Evolutionary conservation across 805 yeast genomes (phyloP).

Genomic region (Teunomyces atbi): DNA sequence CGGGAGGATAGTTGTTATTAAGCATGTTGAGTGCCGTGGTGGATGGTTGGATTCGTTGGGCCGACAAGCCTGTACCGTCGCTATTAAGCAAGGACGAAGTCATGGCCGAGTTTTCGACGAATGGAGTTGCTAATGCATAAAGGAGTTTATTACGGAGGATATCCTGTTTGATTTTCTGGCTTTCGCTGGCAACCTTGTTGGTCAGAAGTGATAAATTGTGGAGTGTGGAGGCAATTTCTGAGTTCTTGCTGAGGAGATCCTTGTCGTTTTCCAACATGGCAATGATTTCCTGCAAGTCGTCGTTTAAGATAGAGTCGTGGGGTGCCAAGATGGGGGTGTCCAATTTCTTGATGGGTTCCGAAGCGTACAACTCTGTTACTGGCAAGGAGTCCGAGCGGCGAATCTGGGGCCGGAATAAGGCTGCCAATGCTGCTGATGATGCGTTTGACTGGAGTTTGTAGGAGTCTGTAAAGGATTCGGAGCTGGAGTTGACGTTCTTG

Average conservation of each 20-base stretch:
- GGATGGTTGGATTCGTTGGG: constrained; percentile 6
- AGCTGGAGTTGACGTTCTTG: constrained; percentile 16
- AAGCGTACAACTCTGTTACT: constrained; percentile 14
- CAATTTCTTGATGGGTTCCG: neutral
- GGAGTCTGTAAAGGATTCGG: constrained; percentile 15
- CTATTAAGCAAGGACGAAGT: constrained; percentile 20
- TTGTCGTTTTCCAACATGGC: constrained; percentile 43
- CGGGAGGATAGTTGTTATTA: neutral
- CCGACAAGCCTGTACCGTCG: constrained; percentile 17
- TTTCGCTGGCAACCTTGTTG: constrained; percentile 18
- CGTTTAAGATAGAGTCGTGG: constrained; percentile 23
- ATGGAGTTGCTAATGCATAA: constrained; percentile 68
- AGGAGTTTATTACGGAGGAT: constrained; percentile 46
- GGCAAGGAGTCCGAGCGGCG: constrained; percentile 40
- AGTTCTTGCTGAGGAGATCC: constrained; percentile 26
- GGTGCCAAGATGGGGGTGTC: neutral
- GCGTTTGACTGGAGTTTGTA: constrained; percentile 36
- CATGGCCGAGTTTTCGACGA: constrained; percentile 43
- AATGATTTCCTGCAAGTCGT: constrained; percentile 50
- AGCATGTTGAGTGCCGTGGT: constrained; percentile 29
- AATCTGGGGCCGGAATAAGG: constrained; percentile 39
- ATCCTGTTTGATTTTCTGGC: constrained; percentile 33
- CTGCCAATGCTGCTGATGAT: constrained; percentile 47
- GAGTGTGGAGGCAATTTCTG: constrained; percentile 50
- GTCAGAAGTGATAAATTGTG: constrained; percentile 56